Evolutionary conservation across 768 basidiomycete genomes (phyloP).

Genomic region (Tephrocybe sp.): DNA sequence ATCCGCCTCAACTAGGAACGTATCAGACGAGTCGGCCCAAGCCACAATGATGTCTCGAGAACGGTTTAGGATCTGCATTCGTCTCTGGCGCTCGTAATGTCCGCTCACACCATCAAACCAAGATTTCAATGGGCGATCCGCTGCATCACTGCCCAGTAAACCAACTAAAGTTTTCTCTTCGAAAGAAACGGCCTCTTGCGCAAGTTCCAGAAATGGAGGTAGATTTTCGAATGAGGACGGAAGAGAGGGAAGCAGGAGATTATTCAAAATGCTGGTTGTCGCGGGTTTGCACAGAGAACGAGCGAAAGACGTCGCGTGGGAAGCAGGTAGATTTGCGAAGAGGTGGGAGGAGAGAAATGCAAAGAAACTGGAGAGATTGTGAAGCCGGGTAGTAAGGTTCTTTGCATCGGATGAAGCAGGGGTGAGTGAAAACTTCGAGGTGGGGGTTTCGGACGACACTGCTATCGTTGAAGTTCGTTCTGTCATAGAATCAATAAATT

Average conservation of each 20-base stretch:
- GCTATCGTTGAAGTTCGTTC: conserved; percentile 47
- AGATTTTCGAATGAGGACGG: conserved; percentile 62
- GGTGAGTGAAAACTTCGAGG: conserved; percentile 46
- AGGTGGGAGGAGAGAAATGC: conserved; percentile 61
- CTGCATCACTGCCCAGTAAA: conserved; percentile 44
- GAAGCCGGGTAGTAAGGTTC: conserved; percentile 39
- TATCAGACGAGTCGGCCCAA: conserved; percentile 31
- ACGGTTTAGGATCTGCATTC: conserved; percentile 62
- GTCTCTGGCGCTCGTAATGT: conserved; percentile 79
- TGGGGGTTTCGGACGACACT: conserved; percentile 30
- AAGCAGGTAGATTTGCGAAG: conserved; percentile 50
- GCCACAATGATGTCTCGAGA: conserved; percentile 54
- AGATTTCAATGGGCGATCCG: conserved; percentile 52
- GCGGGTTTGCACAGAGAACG: conserved; percentile 60
- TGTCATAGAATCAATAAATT: conserved; percentile 60
- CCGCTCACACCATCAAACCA: conserved; percentile 69
- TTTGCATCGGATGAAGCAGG: conserved; percentile 42
- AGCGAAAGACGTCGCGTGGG: conserved; percentile 45
- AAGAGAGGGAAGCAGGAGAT: conserved; percentile 65
- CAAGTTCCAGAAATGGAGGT: conserved; percentile 57
- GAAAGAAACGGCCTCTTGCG: conserved; percentile 58
- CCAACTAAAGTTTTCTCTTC: conserved; percentile 54
- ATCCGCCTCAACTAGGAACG: conserved; percentile 41
- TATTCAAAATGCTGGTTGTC: conserved; percentile 56
- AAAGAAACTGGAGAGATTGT: conserved; percentile 53